Conservation (phyloP, 257 asterid genomes). For the Craterostigma plantagineum region DNA sequence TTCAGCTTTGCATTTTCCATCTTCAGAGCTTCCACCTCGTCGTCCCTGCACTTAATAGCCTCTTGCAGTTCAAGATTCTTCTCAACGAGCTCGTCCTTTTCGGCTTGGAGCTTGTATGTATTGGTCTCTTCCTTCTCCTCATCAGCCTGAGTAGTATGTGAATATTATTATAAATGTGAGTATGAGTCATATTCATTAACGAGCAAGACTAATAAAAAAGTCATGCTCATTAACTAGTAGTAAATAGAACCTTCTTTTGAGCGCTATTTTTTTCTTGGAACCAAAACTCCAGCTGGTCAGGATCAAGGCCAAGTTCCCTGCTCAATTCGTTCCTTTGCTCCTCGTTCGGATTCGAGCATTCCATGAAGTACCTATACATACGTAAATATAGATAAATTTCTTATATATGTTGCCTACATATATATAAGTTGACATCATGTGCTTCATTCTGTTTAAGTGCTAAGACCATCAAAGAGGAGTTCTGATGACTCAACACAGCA, state of each 20-base stretch:
- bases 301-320: constrained; percentile 38
- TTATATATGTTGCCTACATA: no score
- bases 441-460: no score
- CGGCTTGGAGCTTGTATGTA: no score
- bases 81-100: constrained; percentile 11
- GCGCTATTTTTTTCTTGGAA: constrained; percentile 61
- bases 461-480: no score
- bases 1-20: constrained; percentile 35
- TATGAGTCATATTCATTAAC: constrained; percentile 4
- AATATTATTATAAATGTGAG: no score
- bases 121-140: no score
- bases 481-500: no score
- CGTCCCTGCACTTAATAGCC: constrained; percentile 17
- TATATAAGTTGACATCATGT: background rate
- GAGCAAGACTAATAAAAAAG: background rate
- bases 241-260: constrained; percentile 27
- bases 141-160: no score
- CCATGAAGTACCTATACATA: constrained; percentile 33
- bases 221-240: background rate
- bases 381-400: background rate
- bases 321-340: constrained; percentile 35
- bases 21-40: constrained; percentile 21
- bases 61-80: constrained; percentile 21
- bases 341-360: constrained; percentile 41
- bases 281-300: constrained; percentile 46